phyloP scores from a whole-genome alignment of 176 grass and related monocot genomes.

The Aegilops sharonensis region DNA sequence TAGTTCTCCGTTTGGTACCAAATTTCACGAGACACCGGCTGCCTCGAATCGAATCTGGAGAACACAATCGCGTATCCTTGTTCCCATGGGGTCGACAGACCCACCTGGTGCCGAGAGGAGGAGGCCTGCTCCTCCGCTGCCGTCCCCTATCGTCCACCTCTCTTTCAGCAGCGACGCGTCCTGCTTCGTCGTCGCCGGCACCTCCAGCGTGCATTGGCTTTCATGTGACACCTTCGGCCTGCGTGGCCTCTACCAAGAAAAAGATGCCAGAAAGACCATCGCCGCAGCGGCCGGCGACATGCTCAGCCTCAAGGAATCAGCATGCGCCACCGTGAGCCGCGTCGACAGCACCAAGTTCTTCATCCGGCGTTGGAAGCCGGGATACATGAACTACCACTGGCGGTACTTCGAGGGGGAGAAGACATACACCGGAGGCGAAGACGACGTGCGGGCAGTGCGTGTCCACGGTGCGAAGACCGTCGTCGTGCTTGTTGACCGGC shows the following conservation, averaged over 20 bases:
- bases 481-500: conserved; percentile 48
- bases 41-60: too few species aligned
- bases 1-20: too few species aligned
- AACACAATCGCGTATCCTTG: too few species aligned
- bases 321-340: conserved; percentile 16
- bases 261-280: neutral
- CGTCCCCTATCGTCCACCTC: conserved; percentile 37
- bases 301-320: conserved; percentile 8
- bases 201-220: conserved; percentile 43
- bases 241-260: conserved; percentile 46
- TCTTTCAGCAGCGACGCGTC: conserved; percentile 58
- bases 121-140: neutral
- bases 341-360: neutral
- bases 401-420: neutral
- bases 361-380: conserved; percentile 23
- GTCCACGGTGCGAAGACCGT: conserved; percentile 50
- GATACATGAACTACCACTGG: conserved; percentile 29
- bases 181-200: conserved; percentile 45
- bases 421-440: neutral
- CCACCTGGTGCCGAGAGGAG: neutral
- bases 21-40: too few species aligned
- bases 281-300: conserved; percentile 24
- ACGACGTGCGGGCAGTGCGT: conserved; percentile 38
- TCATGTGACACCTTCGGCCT: conserved; percentile 58
- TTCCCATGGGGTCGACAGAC: neutral